Percentiles rank a stretch among this genome's conserved stretches.
Evolutionary conservation across 257 asterid genomes (phyloP).

Genomic region (Ballota nigra): DNA sequence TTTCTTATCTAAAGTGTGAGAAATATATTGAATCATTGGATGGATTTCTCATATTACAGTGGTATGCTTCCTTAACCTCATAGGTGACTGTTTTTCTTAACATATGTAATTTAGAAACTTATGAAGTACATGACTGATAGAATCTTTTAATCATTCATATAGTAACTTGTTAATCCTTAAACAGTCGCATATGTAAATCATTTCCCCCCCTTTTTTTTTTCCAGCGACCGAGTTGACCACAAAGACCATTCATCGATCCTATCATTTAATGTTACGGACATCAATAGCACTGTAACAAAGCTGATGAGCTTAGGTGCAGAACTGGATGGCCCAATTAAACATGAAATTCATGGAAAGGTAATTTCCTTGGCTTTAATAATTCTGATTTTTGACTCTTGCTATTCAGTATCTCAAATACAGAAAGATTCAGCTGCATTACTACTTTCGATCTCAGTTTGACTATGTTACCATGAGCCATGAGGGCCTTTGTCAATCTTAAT

Average conservation of each 20-base stretch:
- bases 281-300: constrained; percentile 69
- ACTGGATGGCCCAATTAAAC: constrained; percentile 85
- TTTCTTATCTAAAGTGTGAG: no score
- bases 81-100: not conserved
- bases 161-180: not conserved
- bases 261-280: constrained; percentile 81
- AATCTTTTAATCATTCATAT: not conserved
- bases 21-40: no score
- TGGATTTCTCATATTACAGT: no score
- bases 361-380: not conserved
- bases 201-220: constrained; percentile 17
- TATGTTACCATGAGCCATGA: not conserved
- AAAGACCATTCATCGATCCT: constrained; percentile 80
- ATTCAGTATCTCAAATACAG: not conserved
- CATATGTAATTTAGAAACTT: not conserved
- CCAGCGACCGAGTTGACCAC: constrained; percentile 49
- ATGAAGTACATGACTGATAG: not conserved
- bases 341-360: constrained; percentile 96
- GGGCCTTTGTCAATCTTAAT: not conserved
- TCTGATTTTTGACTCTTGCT: not conserved
- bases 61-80: no score
- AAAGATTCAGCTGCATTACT: not conserved
- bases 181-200: not conserved
- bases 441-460: not conserved
- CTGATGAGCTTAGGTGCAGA: constrained; percentile 90